These are phyloP conservation scores for Citrus unshiu DNA, from an alignment of 345 rosid species.

Conservation along the genomic window DNA sequence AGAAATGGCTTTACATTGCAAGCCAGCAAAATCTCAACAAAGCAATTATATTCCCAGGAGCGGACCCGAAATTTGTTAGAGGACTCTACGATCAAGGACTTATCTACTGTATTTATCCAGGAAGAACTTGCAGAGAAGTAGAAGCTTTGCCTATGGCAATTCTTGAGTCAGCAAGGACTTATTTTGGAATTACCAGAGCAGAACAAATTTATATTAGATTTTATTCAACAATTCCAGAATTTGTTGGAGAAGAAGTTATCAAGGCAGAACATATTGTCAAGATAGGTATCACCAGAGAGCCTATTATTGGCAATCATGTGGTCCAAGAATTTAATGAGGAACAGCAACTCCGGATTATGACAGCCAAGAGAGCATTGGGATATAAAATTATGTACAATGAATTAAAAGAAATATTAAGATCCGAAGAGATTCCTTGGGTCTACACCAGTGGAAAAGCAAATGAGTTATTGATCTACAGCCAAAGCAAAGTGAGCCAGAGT, in stretches of 20 bases:
- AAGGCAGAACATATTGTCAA: not conserved
- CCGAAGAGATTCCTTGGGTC: not conserved
- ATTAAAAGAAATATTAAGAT: not conserved
- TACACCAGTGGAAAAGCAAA: not conserved
- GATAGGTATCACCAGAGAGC: not conserved
- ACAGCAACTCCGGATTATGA: not conserved
- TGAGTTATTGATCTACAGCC: not conserved
- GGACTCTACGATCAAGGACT: not conserved
- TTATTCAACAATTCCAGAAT: not conserved
- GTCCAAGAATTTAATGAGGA: not conserved
- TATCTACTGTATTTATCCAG: not conserved
- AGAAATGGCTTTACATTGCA: not conserved
- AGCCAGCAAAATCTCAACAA: not conserved
- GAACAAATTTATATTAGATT: not conserved
- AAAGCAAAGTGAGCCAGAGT: not conserved
- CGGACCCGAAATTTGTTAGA: not conserved
- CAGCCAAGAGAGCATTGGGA: not conserved
- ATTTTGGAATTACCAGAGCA: not conserved
- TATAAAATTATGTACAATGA: not conserved
- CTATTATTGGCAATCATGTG: not conserved
- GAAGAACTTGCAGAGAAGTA: not conserved
- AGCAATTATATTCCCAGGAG: not conserved
- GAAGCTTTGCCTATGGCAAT: not conserved
- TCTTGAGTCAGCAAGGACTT: not conserved
- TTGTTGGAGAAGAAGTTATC: too few relatives aligned